phyloP scores from a whole-genome alignment of 371 early-diverging fungal species.

The Furculomyces boomerangus region DNA sequence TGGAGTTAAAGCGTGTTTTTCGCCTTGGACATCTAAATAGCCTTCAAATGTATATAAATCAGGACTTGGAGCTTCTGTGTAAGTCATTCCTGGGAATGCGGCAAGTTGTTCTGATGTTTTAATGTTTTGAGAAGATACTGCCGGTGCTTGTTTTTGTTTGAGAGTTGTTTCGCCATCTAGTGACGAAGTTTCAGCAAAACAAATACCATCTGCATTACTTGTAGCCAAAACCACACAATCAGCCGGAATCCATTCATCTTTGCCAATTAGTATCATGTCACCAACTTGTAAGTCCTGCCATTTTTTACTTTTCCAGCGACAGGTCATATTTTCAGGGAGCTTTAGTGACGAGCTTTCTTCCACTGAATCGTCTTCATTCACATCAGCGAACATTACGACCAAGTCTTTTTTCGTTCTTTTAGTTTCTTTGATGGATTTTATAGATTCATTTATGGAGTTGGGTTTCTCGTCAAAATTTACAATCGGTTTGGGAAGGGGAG shows the following conservation, averaged over 20 bases:
- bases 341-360: no score
- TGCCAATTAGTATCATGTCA: slow-evolving; percentile 66
- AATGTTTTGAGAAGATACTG: slow-evolving; percentile 13
- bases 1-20: slow-evolving; percentile 21
- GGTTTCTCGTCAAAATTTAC: neutral
- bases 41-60: slow-evolving; percentile 36
- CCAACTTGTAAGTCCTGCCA: slow-evolving; percentile 86
- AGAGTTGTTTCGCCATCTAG: slow-evolving; percentile 87
- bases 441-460: neutral
- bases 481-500: no score
- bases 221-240: slow-evolving; percentile 77
- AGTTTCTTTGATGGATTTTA: neutral
- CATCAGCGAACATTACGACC: neutral
- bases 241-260: slow-evolving; percentile 88
- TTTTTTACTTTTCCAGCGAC: slow-evolving; percentile 24
- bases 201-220: slow-evolving; percentile 66
- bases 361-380: neutral
- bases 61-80: slow-evolving; percentile 17
- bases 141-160: slow-evolving; percentile 46
- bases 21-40: slow-evolving; percentile 24
- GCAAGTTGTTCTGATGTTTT: slow-evolving; percentile 26
- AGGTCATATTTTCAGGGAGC: slow-evolving; percentile 18
- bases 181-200: slow-evolving; percentile 91
- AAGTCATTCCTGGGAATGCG: slow-evolving; percentile 21
- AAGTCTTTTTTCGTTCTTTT: neutral